These are phyloP conservation scores for Pseudocercospora vitis DNA, from an alignment of 2,329 filamentous ascomycete genomes.

Conservation along the genomic window DNA sequence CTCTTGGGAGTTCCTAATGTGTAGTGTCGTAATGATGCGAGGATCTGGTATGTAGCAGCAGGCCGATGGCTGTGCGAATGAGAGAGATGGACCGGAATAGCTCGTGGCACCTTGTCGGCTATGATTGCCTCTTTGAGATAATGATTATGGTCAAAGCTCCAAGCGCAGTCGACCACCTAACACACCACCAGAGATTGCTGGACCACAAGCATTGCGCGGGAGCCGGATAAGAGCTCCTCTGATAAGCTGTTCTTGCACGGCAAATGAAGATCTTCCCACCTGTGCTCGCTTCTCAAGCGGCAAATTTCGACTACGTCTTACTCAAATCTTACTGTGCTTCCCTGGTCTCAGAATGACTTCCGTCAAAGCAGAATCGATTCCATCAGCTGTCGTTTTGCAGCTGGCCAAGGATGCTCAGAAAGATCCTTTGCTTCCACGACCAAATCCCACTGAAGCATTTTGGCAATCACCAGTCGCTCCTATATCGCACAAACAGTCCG, in stretches of 20 bases:
- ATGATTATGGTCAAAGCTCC: too few species aligned
- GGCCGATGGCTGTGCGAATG: too few species aligned
- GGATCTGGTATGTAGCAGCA: too few species aligned
- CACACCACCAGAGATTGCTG: too few species aligned
- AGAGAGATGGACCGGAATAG: too few species aligned
- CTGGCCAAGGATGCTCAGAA: slow-evolving; percentile 17
- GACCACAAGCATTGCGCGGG: neutral
- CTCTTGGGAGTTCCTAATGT: too few species aligned
- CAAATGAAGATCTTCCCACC: neutral
- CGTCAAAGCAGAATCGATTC: slow-evolving; percentile 6
- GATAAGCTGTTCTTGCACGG: neutral
- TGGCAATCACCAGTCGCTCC: slow-evolving; percentile 20
- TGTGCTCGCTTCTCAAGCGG: neutral
- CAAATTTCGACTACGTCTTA: neutral
- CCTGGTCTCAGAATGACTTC: slow-evolving; percentile 5
- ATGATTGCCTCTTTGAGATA: too few species aligned
- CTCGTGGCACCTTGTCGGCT: too few species aligned
- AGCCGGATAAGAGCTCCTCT: neutral
- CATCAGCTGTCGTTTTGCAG: slow-evolving; percentile 12
- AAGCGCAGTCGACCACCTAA: too few species aligned
- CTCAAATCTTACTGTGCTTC: too few species aligned
- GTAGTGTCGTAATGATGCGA: too few species aligned
- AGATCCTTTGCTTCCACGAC: slow-evolving; percentile 21
- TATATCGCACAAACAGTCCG: slow-evolving; percentile 14
- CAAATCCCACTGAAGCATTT: slow-evolving; percentile 23